Conservation (phyloP, 495 filamentous ascomycete genomes). For the Sordaria brevicollis region DNA sequence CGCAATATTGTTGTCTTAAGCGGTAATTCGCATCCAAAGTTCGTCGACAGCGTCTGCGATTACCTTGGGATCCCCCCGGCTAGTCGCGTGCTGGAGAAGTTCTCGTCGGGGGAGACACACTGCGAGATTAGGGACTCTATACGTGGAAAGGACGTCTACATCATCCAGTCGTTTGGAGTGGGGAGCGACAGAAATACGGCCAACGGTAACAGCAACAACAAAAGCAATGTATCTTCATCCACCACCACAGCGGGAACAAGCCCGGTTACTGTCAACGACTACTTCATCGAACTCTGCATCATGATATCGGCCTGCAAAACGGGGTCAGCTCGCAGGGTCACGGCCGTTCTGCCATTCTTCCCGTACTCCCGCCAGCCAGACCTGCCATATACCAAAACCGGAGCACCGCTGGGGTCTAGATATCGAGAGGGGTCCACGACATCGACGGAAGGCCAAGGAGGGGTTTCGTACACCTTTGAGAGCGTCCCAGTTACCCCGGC, state of each 20-base stretch:
- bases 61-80: constrained; percentile 77
- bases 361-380: constrained; percentile 94
- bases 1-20: constrained; percentile 92
- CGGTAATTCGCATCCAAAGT: constrained; percentile 81
- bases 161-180: constrained; percentile 61
- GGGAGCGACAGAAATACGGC: background rate
- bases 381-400: constrained; percentile 88
- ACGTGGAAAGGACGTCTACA: constrained; percentile 95
- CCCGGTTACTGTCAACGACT: constrained; percentile 78
- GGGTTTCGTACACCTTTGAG: constrained; percentile 80
- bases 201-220: background rate
- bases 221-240: background rate
- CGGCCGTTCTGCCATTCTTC: constrained; percentile 89
- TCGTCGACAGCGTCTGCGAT: constrained; percentile 76
- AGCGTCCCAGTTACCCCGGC: constrained; percentile 79
- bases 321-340: constrained; percentile 82
- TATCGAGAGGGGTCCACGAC: constrained; percentile 32
- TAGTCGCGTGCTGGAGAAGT: constrained; percentile 77
- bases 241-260: background rate
- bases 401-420: constrained; percentile 54
- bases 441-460: constrained; percentile 42
- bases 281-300: constrained; percentile 92
- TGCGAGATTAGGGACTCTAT: constrained; percentile 94
- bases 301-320: constrained; percentile 97
- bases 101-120: constrained; percentile 86